These are phyloP conservation scores for Solanum hybrid DNA, from an alignment of 305 asterid species.

Conservation along the genomic window DNA sequence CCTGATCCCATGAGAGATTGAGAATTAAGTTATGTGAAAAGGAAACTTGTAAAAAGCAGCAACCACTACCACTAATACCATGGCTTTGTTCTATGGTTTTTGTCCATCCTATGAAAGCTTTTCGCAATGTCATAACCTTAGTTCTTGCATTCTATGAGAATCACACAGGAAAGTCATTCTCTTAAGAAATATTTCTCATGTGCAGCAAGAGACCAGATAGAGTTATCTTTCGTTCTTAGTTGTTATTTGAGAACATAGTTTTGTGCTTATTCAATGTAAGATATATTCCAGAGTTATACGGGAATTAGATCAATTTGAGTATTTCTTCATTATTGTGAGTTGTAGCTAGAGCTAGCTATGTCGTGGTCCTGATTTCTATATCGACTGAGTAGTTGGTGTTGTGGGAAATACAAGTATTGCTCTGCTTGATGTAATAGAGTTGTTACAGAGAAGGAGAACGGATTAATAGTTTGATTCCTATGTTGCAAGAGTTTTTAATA, in stretches of 20 bases:
- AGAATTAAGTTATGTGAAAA: neutral
- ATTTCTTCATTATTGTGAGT: neutral
- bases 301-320: neutral
- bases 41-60: too few species aligned
- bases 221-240: neutral
- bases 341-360: too few species aligned
- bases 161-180: neutral
- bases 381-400: neutral
- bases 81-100: neutral
- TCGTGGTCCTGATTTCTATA: neutral
- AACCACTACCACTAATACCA: neutral
- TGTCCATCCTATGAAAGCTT: neutral
- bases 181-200: neutral
- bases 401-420: neutral
- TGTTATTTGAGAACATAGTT: neutral
- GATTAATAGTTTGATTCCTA: neutral
- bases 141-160: neutral
- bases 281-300: neutral
- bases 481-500: neutral
- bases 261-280: neutral
- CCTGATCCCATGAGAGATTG: neutral
- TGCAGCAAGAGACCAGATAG: neutral
- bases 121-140: neutral
- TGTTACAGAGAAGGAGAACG: neutral
- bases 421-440: neutral